Conservation (phyloP, 2,329 filamentous ascomycete species). For the Remersonia thermophila region DNA sequence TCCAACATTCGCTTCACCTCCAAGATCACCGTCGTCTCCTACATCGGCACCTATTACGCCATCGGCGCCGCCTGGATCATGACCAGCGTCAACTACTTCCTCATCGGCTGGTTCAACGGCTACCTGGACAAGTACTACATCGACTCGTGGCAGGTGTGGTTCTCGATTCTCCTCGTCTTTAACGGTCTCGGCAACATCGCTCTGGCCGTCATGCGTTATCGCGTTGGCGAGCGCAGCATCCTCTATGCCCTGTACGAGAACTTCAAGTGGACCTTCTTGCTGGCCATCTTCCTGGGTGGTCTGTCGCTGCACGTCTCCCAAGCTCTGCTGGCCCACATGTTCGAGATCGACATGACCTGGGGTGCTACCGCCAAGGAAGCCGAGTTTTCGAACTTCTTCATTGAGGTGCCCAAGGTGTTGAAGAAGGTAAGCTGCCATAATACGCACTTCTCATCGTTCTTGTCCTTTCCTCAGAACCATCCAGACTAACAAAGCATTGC, state of each 20-base stretch:
- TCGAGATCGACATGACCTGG: conserved; percentile 78
- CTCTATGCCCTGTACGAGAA: conserved; percentile 46
- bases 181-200: conserved; percentile 62
- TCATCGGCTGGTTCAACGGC: conserved; percentile 64
- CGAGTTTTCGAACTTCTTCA: conserved; percentile 73
- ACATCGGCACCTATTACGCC: conserved; percentile 71
- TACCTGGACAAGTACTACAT: conserved; percentile 71
- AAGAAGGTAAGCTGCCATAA: conserved; percentile 48
- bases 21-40: conserved; percentile 64
- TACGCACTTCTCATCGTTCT: too few relatives aligned
- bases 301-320: conserved; percentile 70
- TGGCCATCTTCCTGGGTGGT: conserved; percentile 73
- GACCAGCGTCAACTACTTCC: conserved; percentile 62
- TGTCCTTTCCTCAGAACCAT: neutral
- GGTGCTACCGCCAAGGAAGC: conserved; percentile 74
- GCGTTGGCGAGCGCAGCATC: conserved; percentile 51
- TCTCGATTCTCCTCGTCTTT: conserved; percentile 69
- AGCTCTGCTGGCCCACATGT: conserved; percentile 70
- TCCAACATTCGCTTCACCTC: conserved; percentile 64
- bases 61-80: conserved; percentile 65
- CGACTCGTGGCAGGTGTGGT: conserved; percentile 69
- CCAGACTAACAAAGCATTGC: neutral
- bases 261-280: conserved; percentile 61
- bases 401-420: conserved; percentile 67
- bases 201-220: conserved; percentile 61